These are phyloP conservation scores for Sordariomycetes sp. DNA, from an alignment of 2,329 filamentous ascomycete species.

Conservation along the genomic window DNA sequence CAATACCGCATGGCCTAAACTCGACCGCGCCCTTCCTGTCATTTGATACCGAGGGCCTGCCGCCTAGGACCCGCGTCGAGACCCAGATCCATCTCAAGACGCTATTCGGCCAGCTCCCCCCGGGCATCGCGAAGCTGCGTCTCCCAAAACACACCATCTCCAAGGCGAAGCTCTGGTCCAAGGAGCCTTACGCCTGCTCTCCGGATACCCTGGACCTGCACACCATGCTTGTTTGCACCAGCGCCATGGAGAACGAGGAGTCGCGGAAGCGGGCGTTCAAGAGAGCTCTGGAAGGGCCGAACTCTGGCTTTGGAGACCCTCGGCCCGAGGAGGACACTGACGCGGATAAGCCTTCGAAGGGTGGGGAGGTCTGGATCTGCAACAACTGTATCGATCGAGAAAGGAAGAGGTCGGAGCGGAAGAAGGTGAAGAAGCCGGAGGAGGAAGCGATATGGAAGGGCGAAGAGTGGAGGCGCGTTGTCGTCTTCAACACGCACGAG, in stretches of 20 bases:
- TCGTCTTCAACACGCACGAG: slow-evolving; percentile 86
- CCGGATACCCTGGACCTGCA: slow-evolving; percentile 68
- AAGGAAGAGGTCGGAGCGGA: slow-evolving; percentile 77
- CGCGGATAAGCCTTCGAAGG: slow-evolving; percentile 64
- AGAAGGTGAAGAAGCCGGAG: slow-evolving; percentile 86
- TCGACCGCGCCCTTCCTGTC: not conserved
- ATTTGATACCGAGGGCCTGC: slow-evolving; percentile 4
- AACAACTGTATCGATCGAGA: slow-evolving; percentile 83
- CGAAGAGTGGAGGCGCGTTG: slow-evolving; percentile 67
- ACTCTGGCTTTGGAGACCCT: slow-evolving; percentile 9
- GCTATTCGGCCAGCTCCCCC: slow-evolving; percentile 61
- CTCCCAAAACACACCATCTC: slow-evolving; percentile 85
- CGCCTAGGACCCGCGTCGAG: slow-evolving; percentile 52
- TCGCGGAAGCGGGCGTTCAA: slow-evolving; percentile 55
- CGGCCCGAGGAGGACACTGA: slow-evolving; percentile 33
- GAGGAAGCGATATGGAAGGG: slow-evolving; percentile 80
- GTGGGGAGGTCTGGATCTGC: slow-evolving; percentile 90
- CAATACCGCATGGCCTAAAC: not conserved
- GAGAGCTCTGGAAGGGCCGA: slow-evolving; percentile 19
- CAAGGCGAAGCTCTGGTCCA: slow-evolving; percentile 81
- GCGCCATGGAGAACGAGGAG: slow-evolving; percentile 67
- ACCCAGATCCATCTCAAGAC: slow-evolving; percentile 88
- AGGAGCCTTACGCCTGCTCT: slow-evolving; percentile 49
- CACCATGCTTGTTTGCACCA: slow-evolving; percentile 79
- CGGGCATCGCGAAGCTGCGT: slow-evolving; percentile 66